Evolutionary conservation across 2,329 filamentous ascomycete genomes (phyloP).

Genomic region (Hymenoscyphus fructigenus): DNA sequence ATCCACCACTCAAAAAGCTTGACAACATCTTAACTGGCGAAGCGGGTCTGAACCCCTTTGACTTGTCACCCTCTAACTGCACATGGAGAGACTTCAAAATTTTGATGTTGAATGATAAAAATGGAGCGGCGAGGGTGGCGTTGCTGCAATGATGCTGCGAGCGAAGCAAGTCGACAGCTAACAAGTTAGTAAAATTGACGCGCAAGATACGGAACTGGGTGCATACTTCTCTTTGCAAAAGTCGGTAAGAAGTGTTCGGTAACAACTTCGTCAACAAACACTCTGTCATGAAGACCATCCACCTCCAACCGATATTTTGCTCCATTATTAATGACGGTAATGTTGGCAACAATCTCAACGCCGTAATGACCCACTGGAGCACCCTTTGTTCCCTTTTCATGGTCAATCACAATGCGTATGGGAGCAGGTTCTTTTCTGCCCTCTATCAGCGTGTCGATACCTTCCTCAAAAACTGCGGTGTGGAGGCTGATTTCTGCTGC

Average conservation of each 20-base stretch:
- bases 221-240: conserved; percentile 70
- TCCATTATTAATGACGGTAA: conserved; percentile 51
- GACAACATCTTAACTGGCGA: conserved; percentile 91
- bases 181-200: conserved; percentile 37
- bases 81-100: conserved; percentile 69
- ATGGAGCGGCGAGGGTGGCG: conserved; percentile 59
- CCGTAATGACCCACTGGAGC: conserved; percentile 66
- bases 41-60: conserved; percentile 69
- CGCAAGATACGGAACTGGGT: background rate
- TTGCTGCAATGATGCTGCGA: conserved; percentile 69
- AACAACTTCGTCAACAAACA: conserved; percentile 72
- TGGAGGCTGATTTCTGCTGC: conserved; percentile 60
- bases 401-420: conserved; percentile 72
- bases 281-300: conserved; percentile 66
- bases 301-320: conserved; percentile 57
- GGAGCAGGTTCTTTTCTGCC: conserved; percentile 67
- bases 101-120: conserved; percentile 77
- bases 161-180: conserved; percentile 72
- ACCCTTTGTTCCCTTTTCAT: conserved; percentile 64
- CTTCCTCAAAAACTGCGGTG: conserved; percentile 72
- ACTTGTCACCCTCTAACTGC: conserved; percentile 61
- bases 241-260: conserved; percentile 72
- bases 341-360: conserved; percentile 68
- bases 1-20: conserved; percentile 68
- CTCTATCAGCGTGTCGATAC: conserved; percentile 58